Base-by-base conservation (phyloP, 140 eudicot genomes). In the Anethum foeniculum region DNA sequence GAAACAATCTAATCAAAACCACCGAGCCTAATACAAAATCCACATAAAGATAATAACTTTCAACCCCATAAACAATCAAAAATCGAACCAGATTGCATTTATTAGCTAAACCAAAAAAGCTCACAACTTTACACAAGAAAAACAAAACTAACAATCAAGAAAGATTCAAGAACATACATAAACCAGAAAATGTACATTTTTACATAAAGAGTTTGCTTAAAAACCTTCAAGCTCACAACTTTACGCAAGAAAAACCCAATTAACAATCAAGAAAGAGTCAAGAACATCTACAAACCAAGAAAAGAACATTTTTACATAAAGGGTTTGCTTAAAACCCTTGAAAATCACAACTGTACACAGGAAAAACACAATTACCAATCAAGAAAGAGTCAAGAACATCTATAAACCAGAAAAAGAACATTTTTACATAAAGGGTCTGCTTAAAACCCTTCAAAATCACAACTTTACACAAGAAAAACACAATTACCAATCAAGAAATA, bases 151-250 rank as follows among this genome's bases (percentile, higher is more conserved):
- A 6, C n/a, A 71, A 5, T 9, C 76, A 71, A 41, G 13, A 32
- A 7, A 11, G 41, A 19, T 12, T 3, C 69, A 62, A 3, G 34
- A 62, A 62, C 69, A 62, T 7, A 10, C 3, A 25, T 1, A 62
- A 62, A 62, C 69, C 10, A 62, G 34, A 9, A 62, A n/a, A 62
- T 0, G 0, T 18, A 25, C 32, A 62, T 3, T 10, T 62, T 25
- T 25, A 9, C 10, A 25, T 1, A 9, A 58, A n/a, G 27, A 15
- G 30, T 12, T 23, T 23, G 67, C 25, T 23, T 1, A 58, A 7
- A 36, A 36, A 93, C 97, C 96, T 86, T 71, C 43, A 36, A 71
- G 18, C 8, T 7, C 46, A 34, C 21, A 69, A 34, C 13, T 69
- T 34, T 16, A 30, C 25, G 15, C 12, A 7, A 39, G 76, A 3